Base-by-base conservation (phyloP, 768 basidiomycete genomes). In the Suillus decipiens region DNA sequence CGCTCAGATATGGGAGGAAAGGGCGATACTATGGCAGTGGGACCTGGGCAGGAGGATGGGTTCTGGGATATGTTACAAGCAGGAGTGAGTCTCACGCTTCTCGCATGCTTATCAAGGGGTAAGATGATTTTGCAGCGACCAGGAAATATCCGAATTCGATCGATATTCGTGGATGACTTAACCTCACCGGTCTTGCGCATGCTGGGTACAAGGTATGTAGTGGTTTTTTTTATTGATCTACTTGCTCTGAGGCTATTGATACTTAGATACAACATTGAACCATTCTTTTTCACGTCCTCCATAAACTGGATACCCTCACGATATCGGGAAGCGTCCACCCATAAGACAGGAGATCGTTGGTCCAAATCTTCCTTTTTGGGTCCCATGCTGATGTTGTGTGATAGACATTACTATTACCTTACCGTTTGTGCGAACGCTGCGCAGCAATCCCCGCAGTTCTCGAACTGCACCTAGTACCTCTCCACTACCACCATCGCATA, bases 271-370 rank as follows among this genome's bases (percentile, higher is more conserved):
- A 76, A 77, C 45, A 76, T 88, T 62, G 87, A 88, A 64, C 87
- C 87, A 0, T 87, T 88, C 71, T 88, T 84, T 68, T 88, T 87
- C 70, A 84, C 85, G 0, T 87, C 86, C 1, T 83, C 85, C 2
- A 70, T 85, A 3, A 87, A 85, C 63, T 87, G 86, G 86, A 89
- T 88, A 64, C 88, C 88, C 2, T 85, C 86, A 1, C 81, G 86
- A 60, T 89, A 83, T 59, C 82, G 86, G 64, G 86, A 87, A 66
- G 81, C 79, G 58, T 62, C 80, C 0, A 41, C 66, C 6, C 68
- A 69, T 17, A 72, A 73, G 1, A 45, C 73, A 53, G 81, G 85
- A 66, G 87, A 88, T 72, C 86, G 85, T 88, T 66, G 67, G 85
- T 28, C 65, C 14, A 70, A 59, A 5, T n/a, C 12, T 50, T 34